Evolutionary conservation across 805 yeast species (phyloP).

Genomic region (Candida sanyiensis): DNA sequence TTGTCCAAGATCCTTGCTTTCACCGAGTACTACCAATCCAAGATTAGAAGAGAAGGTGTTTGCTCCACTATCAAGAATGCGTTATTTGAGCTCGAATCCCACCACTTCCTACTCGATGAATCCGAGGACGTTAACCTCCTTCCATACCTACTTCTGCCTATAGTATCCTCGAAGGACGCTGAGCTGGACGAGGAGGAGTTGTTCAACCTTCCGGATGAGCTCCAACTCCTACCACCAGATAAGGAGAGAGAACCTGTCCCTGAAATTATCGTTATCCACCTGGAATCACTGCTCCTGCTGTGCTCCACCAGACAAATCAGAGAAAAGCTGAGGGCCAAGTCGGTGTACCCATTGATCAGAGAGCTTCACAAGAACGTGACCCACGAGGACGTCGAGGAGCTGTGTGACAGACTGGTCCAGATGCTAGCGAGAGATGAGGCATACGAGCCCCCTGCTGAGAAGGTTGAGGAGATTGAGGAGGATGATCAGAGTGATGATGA

Average conservation of each 20-base stretch:
- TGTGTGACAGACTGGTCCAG: constrained; percentile 82
- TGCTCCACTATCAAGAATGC: constrained; percentile 90
- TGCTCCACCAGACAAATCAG: constrained; percentile 73
- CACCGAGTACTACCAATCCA: constrained; percentile 73
- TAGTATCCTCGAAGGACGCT: constrained; percentile 66
- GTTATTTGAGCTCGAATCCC: constrained; percentile 71
- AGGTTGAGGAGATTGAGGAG: constrained; percentile 42
- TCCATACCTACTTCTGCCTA: constrained; percentile 77
- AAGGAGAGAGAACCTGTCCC: constrained; percentile 69
- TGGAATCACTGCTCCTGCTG: constrained; percentile 74
- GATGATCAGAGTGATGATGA: constrained; percentile 33
- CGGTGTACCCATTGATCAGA: constrained; percentile 81
- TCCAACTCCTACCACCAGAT: constrained; percentile 71
- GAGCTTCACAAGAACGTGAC: constrained; percentile 66
- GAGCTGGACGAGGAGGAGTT: constrained; percentile 79
- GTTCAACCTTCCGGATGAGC: constrained; percentile 81
- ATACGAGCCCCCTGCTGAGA: constrained; percentile 36
- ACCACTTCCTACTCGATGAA: constrained; percentile 52
- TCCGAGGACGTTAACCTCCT: constrained; percentile 58
- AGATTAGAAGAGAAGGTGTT: constrained; percentile 83
- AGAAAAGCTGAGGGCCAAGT: constrained; percentile 69
- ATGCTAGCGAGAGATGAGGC: constrained; percentile 87
- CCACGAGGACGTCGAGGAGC: constrained; percentile 49
- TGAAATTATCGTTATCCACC: constrained; percentile 60
- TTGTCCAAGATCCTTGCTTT: constrained; percentile 75